Conservation (phyloP, 345 rosid genomes). For the Citrus maxima region DNA sequence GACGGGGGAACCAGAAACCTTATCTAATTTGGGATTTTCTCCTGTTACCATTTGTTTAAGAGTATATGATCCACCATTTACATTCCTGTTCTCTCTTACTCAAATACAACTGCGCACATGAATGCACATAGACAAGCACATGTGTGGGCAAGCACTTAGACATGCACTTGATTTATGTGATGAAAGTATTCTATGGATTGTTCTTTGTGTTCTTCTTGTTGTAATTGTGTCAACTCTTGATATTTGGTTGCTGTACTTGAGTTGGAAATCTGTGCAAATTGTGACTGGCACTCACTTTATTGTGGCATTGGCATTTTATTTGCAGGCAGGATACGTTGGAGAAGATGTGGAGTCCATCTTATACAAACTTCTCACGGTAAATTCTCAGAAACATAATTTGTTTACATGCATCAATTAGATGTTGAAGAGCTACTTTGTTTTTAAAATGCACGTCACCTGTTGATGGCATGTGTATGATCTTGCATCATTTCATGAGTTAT, state of each 20-base stretch:
- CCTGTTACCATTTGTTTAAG: not conserved
- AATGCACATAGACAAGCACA: not conserved
- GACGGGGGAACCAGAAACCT: not conserved
- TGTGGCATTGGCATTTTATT: constrained; percentile 14
- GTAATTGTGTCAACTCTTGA: not conserved
- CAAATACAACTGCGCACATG: too few species aligned
- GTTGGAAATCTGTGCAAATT: not conserved
- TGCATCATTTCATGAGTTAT: not conserved
- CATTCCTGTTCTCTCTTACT: not conserved
- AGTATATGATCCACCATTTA: not conserved
- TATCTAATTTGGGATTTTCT: not conserved
- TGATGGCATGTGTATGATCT: not conserved
- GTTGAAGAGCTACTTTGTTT: not conserved
- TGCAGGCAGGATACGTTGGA: constrained; percentile 99
- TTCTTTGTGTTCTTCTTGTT: not conserved
- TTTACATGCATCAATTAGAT: not conserved
- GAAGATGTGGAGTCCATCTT: constrained; percentile 99
- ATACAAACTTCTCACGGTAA: constrained; percentile 90
- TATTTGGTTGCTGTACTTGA: not conserved
- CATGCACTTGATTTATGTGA: not conserved
- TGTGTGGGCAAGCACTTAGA: not conserved
- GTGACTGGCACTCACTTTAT: not conserved
- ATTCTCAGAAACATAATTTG: constrained; percentile 7
- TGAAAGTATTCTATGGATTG: not conserved
- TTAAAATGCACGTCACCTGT: not conserved